Percentiles rank a stretch among this genome's conserved stretches.
These are phyloP conservation scores for Yamagishiella unicocca DNA, from an alignment of 139 green algal species.

Conservation along the genomic window DNA sequence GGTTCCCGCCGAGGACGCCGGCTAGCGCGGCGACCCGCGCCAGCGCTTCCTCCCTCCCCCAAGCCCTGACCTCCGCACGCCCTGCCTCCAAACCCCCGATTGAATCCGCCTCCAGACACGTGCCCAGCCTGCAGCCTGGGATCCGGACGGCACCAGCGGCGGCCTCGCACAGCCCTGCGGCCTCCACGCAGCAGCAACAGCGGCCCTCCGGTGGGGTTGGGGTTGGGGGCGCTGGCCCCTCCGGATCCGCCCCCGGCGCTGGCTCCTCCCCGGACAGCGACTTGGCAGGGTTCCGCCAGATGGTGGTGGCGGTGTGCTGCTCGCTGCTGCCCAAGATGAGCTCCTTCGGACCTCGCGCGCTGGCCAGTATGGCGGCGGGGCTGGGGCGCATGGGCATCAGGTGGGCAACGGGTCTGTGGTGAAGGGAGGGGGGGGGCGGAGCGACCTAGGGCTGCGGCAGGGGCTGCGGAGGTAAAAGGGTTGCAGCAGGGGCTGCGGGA, in stretches of 20 bases:
- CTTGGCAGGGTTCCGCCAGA: background rate
- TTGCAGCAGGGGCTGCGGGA: too few species aligned
- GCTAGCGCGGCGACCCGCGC: too few species aligned
- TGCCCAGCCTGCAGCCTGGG: slow-evolving; percentile 18
- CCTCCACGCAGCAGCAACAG: background rate
- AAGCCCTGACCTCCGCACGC: too few species aligned
- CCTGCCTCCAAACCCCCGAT: too few species aligned
- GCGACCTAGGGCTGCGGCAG: too few species aligned
- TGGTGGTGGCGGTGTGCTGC: slow-evolving; percentile 24
- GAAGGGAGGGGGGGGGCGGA: too few species aligned
- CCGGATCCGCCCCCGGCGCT: too few species aligned
- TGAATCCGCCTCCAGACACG: background rate
- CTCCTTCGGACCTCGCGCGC: slow-evolving; percentile 14
- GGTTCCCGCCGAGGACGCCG: too few species aligned
- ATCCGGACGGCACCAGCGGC: background rate
- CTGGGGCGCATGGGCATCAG: slow-evolving; percentile 36
- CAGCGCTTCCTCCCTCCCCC: too few species aligned
- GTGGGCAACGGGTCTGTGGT: too few species aligned
- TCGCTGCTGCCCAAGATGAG: background rate
- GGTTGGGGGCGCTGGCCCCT: background rate
- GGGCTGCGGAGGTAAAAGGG: too few species aligned
- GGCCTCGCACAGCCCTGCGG: background rate
- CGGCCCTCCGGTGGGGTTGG: background rate
- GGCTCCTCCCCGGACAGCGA: too few species aligned
- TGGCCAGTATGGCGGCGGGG: slow-evolving; percentile 1